Evolutionary conservation across 192 early-diverging fungal genomes (phyloP), one percentile per base, ranked within the genome.

Genomic region (Podila epicladia): DNA sequence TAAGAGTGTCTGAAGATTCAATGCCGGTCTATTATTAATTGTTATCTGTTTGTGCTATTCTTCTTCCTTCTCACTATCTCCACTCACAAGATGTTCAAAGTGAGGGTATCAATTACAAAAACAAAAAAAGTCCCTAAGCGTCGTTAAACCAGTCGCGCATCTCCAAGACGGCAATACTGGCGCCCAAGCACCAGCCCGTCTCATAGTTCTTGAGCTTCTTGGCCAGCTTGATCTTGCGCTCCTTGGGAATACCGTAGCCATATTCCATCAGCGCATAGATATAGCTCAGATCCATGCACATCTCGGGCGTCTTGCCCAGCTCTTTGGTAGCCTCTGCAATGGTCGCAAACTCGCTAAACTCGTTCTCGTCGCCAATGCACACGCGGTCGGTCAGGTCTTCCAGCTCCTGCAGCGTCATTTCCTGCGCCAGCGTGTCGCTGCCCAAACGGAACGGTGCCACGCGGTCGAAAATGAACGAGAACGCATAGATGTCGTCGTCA

Each of bases 141-240:
- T 24, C 1, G 53, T 61, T 24, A 17, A 61, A 61, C 59, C 59
- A 61, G 22, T 55, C 53, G n/a, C 53, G 59, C 28, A 32, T 33
- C 48, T 97, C 94, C 13, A 97, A 82, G 61, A 98, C 85, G 29
- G 93, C 89, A 64, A 99, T 92, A 26, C 96, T 91, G 26, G 96
- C 96, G 32, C 97, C 97, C 50, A 99, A 85, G 80, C 94, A 95
- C 98, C 98, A 99, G 15, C 98, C 98, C 20, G 95, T 97, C 77
- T 99, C 97, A 48, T 95, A 91, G 29, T 90, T 94, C 37, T 92
- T 88, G 64, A 99, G 96, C 88, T 98, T 97, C 79, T 97, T 94
- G 7, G 96, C 92, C 28, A 93, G 92, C 60, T 93, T 91, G 8
- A 99, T 82, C 9, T 85, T 78, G 20, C 95, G 85, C 19, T 88